These are phyloP conservation scores for Cucurbita argyrosperma DNA, from an alignment of 306 rosid genomes.

Conservation along the genomic window DNA sequence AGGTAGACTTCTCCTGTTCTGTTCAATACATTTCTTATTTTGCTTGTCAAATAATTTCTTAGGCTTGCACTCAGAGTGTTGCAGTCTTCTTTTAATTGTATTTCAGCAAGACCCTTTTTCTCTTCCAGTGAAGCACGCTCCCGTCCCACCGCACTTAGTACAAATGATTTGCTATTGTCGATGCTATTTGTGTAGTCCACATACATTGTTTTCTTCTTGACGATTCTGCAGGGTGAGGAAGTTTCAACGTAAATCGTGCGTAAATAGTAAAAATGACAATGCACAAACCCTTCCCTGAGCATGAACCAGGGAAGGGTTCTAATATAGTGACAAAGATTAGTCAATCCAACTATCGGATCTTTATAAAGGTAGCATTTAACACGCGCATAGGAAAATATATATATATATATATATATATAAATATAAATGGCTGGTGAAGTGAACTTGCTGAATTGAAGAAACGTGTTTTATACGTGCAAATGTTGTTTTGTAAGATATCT, in stretches of 20 bases:
- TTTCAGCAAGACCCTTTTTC: neutral
- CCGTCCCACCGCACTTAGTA: neutral
- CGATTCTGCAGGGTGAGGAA: neutral
- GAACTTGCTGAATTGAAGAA: neutral
- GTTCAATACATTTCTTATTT: neutral
- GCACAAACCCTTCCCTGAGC: neutral
- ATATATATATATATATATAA: neutral
- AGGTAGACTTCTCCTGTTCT: constrained; percentile 42
- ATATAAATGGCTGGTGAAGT: neutral
- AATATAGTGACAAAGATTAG: neutral
- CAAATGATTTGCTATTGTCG: neutral
- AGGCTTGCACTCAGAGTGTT: neutral
- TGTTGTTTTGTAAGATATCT: constrained; percentile 10
- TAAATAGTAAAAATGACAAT: neutral
- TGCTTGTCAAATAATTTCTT: neutral
- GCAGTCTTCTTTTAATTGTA: neutral
- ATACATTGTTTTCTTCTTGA: neutral
- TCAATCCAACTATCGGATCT: neutral
- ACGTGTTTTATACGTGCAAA: neutral
- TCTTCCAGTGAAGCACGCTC: neutral
- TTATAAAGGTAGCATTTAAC: neutral
- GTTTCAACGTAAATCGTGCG: neutral
- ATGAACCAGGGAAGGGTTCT: neutral
- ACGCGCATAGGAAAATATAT: neutral
- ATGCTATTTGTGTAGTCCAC: neutral